Percentiles rank a stretch among this genome's conserved stretches.
These are phyloP conservation scores for Inga oerstediana DNA, from an alignment of 306 rosid genomes.

Conservation along the genomic window DNA sequence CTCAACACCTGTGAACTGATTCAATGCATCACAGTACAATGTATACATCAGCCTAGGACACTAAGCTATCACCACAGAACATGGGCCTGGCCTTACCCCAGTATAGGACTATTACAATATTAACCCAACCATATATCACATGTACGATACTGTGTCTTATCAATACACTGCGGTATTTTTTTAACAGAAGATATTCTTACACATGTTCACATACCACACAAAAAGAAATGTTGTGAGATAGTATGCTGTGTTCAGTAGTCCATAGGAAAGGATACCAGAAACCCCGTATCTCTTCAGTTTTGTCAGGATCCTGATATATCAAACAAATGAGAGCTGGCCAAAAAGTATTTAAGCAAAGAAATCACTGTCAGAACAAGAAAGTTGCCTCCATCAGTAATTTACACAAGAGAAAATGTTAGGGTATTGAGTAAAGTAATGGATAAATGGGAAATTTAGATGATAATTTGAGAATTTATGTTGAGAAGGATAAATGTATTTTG, in stretches of 20 bases:
- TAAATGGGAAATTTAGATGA: too few relatives aligned
- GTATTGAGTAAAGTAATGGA: too few relatives aligned
- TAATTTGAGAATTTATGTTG: too few relatives aligned
- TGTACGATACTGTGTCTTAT: not conserved
- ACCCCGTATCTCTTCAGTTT: constrained; percentile 76
- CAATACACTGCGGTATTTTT: not conserved
- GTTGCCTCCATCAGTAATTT: constrained; percentile 11
- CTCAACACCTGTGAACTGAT: not conserved
- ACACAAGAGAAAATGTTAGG: not conserved
- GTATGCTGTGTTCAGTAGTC: constrained; percentile 84
- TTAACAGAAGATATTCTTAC: not conserved
- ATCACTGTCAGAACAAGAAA: constrained; percentile 17
- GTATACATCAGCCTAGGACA: not conserved
- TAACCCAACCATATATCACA: not conserved
- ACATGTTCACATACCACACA: constrained; percentile 67
- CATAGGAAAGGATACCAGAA: constrained; percentile 84
- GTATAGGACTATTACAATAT: not conserved
- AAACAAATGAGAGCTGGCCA: constrained; percentile 34
- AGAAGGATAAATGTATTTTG: too few relatives aligned
- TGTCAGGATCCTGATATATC: constrained; percentile 57
- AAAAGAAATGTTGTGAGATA: constrained; percentile 77
- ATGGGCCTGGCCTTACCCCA: not conserved
- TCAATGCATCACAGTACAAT: not conserved
- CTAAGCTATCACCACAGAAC: not conserved
- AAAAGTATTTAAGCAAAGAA: constrained; percentile 15